These are phyloP conservation scores for Teratosphaeria epicoccoides DNA, from an alignment of 2,329 filamentous ascomycete species.

Conservation along the genomic window DNA sequence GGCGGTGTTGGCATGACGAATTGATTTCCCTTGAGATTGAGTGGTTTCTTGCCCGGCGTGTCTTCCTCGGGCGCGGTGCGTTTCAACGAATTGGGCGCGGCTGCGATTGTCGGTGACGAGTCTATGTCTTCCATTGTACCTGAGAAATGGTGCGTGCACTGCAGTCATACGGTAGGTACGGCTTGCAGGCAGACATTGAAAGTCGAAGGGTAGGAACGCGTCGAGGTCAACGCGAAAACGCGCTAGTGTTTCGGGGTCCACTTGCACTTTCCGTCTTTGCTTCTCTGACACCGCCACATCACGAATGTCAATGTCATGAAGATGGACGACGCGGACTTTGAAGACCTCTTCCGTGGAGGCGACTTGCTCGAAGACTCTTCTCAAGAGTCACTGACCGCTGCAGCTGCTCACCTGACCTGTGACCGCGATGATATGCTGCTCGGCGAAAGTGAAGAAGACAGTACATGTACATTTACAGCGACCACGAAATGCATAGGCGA, in stretches of 20 bases:
- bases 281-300: background rate
- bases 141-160: background rate
- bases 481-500: background rate
- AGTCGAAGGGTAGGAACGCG: background rate
- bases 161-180: too few species aligned
- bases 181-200: background rate
- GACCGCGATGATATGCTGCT: slow-evolving; percentile 2
- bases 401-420: slow-evolving; percentile 10
- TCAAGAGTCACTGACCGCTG: slow-evolving; percentile 14
- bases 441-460: background rate
- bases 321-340: slow-evolving; percentile 19
- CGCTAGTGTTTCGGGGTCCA: background rate
- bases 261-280: background rate
- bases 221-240: background rate
- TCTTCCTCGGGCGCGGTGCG: slow-evolving; percentile 17
- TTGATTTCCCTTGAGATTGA: slow-evolving; percentile 25
- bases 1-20: slow-evolving; percentile 27
- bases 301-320: background rate
- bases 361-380: slow-evolving; percentile 12
- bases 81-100: slow-evolving; percentile 17
- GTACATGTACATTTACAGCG: too few species aligned
- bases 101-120: slow-evolving; percentile 12
- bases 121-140: slow-evolving; percentile 23
- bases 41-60: slow-evolving; percentile 16
- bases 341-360: slow-evolving; percentile 16